A percentile compares a stretch with the other conserved stretches of the same genome.
Evolutionary conservation across 148 eudicot genomes (phyloP).

Genomic region (Vaccinium corymbosum): DNA sequence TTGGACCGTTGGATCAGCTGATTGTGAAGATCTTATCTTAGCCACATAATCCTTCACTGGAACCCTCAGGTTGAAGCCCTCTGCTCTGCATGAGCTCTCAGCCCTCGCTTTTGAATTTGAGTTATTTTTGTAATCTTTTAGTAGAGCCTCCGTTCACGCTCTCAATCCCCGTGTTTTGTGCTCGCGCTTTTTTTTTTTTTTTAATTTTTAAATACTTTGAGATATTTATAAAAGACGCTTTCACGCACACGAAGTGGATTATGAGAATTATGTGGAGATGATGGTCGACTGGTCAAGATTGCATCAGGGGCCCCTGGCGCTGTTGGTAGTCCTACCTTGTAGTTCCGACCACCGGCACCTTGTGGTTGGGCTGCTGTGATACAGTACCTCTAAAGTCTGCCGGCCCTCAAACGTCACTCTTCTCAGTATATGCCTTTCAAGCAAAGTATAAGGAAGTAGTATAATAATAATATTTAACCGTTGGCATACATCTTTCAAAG

Average conservation of each 20-base stretch:
- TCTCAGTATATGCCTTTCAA: slow-evolving; percentile 6
- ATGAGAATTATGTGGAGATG: too few relatives aligned
- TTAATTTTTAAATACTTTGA: too few relatives aligned
- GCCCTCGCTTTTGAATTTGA: too few relatives aligned
- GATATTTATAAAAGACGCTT: too few relatives aligned
- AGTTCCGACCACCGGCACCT: not conserved
- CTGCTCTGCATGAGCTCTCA: too few relatives aligned
- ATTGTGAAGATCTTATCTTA: not conserved
- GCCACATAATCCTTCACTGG: too few relatives aligned
- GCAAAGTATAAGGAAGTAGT: slow-evolving; percentile 8
- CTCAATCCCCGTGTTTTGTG: too few relatives aligned
- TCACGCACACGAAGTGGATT: too few relatives aligned
- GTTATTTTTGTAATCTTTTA: too few relatives aligned
- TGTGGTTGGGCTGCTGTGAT: not conserved
- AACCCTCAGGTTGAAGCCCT: too few relatives aligned
- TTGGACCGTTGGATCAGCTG: not conserved
- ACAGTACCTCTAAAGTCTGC: not conserved
- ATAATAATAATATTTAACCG: not conserved
- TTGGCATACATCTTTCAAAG: slow-evolving; percentile 8
- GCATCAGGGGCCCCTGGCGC: not conserved
- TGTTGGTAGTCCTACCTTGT: not conserved
- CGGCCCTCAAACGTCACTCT: not conserved
- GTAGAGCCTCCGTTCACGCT: too few relatives aligned
- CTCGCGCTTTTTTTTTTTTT: too few relatives aligned
- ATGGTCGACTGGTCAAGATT: not conserved